These are phyloP conservation scores for Sarcodon aspratus DNA, from an alignment of 768 basidiomycete species.

Conservation along the genomic window DNA sequence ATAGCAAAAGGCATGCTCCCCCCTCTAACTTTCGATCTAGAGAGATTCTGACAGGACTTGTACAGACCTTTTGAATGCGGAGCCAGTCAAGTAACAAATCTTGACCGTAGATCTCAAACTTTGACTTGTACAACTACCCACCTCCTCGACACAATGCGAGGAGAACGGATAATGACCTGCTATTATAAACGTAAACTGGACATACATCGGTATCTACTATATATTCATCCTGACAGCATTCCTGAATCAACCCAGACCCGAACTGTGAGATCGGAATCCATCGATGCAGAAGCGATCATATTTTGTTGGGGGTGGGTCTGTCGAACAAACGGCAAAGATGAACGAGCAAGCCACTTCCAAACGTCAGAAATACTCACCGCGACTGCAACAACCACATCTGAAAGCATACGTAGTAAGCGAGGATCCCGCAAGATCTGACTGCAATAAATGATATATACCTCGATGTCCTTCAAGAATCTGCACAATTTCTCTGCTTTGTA, in stretches of 20 bases:
- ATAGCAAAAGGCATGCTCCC: slow-evolving; percentile 55
- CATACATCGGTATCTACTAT: too few species aligned
- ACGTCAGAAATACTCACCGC: slow-evolving; percentile 35
- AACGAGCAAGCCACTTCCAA: slow-evolving; percentile 3
- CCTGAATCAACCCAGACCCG: slow-evolving; percentile 67
- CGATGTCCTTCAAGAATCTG: slow-evolving; percentile 71
- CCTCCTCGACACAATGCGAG: too few species aligned
- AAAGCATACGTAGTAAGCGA: background rate
- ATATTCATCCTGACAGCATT: slow-evolving; percentile 1
- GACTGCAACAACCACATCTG: slow-evolving; percentile 72
- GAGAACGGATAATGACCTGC: too few species aligned
- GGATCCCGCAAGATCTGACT: background rate
- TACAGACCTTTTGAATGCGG: slow-evolving; percentile 48
- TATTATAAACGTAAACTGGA: too few species aligned
- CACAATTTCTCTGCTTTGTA: slow-evolving; percentile 78
- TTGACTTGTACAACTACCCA: slow-evolving; percentile 4
- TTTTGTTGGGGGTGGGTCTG: slow-evolving; percentile 82
- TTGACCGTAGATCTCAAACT: slow-evolving; percentile 1
- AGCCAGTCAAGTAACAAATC: slow-evolving; percentile 36
- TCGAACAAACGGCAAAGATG: background rate
- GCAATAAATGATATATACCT: slow-evolving; percentile 27
- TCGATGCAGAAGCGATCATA: slow-evolving; percentile 80
- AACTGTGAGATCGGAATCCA: slow-evolving; percentile 75
- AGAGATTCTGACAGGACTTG: background rate
- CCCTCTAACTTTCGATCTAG: slow-evolving; percentile 1